Evolutionary conservation across 768 basidiomycete species (phyloP), one percentile per base, ranked within the genome.

Genomic region (Tricholoma furcatifolium): DNA sequence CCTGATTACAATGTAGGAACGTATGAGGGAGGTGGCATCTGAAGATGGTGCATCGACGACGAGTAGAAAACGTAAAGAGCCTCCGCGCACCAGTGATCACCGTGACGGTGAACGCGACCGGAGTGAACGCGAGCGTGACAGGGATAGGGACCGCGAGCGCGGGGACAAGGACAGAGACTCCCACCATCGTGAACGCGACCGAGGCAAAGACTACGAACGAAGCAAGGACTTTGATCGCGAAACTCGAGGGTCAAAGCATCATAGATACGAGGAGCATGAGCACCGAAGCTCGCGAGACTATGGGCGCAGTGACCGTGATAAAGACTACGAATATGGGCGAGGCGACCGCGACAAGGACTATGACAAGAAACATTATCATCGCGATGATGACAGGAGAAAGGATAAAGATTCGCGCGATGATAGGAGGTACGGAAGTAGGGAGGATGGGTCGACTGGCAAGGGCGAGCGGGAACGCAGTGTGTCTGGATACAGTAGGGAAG

Each of bases 11-110:
- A 31, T 27, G 36, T 59, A 91, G 86, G 93, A 94, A 67, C 87
- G 91, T 43, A 70, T 92, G 51, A 82, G 88, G 20, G 84, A 87
- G 61, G 74, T 66, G 10, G 88, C 83, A 30, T 92, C 91, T 2
- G 92, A 93, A 56, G 91, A 93, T 58, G 91, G 89, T 2, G 89
- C 82, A 0, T 92, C 90, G 0, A 85, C 86, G 1, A 89, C 88
- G 0, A 89, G 90, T 59, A 78, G 90, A 49, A 86, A 81, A 58
- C 82, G 91, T 54, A 92, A 91, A 66, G 91, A 93, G 55, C 90
- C 88, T 20, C 58, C 66, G 23, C 71, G 77, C n/a, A n/a, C n/a
- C n/a, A n/a, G n/a, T 18, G 82, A 84, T 39, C 68, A 74, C 50
- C 68, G 70, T 20, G 82, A 83, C 34, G 70, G 72, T 34, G 79